A percentile compares a stretch with the other conserved stretches of the same genome.
Evolutionary conservation across 1,139 yeast species (phyloP).

Genomic region (Pneumocystis oryctolagi): DNA sequence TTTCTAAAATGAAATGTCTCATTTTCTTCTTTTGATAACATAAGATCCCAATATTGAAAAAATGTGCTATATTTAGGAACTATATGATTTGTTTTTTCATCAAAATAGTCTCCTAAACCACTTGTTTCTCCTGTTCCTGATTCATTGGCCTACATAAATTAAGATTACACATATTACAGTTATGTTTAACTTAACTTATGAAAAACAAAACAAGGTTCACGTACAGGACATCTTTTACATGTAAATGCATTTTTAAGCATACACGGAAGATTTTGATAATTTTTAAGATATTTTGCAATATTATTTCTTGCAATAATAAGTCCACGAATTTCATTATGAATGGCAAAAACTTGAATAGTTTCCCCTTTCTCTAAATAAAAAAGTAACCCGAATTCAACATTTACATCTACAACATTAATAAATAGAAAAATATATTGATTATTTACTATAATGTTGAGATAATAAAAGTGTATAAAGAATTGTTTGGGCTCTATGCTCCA

Average conservation of each 20-base stretch:
- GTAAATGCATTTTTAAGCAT: conserved; percentile 35
- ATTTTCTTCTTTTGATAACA: conserved; percentile 64
- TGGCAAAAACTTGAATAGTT: conserved; percentile 31
- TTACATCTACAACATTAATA: conserved; percentile 28
- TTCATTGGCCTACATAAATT: conserved; percentile 27
- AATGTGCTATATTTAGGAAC: conserved; percentile 35
- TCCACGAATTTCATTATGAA: conserved; percentile 41
- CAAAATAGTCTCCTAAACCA: conserved; percentile 29
- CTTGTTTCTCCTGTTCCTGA: conserved; percentile 35
- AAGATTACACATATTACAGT: not conserved
- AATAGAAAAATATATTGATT: not conserved
- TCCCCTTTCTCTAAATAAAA: conserved; percentile 56
- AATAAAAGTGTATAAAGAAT: conserved; percentile 67
- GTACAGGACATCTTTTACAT: conserved; percentile 57
- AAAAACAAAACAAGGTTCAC: conserved; percentile 52
- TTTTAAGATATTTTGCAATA: conserved; percentile 42
- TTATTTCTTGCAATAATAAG: conserved; percentile 58
- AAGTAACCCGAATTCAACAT: conserved; percentile 49
- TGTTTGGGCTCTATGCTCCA: conserved; percentile 76
- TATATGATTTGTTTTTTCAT: conserved; percentile 39
- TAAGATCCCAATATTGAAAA: conserved; percentile 55
- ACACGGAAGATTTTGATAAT: conserved; percentile 40
- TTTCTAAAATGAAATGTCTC: conserved; percentile 38
- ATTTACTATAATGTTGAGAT: conserved; percentile 48
- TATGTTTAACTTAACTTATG: conserved; percentile 31